Evolutionary conservation across 345 rosid genomes (phyloP), one percentile per base, ranked within the genome.

Genomic region (Turritis glabra): DNA sequence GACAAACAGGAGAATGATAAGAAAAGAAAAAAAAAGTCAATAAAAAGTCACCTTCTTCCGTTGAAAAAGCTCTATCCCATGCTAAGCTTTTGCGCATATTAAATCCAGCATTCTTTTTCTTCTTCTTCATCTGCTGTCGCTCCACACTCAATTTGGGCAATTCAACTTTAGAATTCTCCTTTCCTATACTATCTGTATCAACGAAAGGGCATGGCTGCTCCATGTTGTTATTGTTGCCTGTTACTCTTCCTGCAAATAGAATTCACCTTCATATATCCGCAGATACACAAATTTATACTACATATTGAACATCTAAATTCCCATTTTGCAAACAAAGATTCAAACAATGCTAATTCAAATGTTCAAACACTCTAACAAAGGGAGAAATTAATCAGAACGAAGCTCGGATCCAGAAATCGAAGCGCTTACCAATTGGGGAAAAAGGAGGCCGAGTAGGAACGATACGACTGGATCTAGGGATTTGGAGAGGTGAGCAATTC

Each of bases 21-120:
- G 47, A 37, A 30, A 41, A 38, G 17, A 57, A 43, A 38, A 41
- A 57, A 48, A 1, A 29, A 64, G 12, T 64, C 48, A 9, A 5
- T 26, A 44, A 7, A 7, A 33, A 35, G 12, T 53, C 33, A 94
- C 99, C 99, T 88, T 87, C 97, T 74, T 91, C 99, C 4, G 97
- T 92, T 54, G 87, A 86, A 72, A 94, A 92, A 58, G 97, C 97
- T 52, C 80, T 80, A 50, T 95, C 80, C 99, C 97, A 92, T 0
- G 99, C 99, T 75, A 95, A 82, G 83, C 99, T 95, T 73, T 92
- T 92, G 38, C 97, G 83, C 81, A 95, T 76, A 81, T 92, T 91
- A 73, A 65, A 90, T 4, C 91, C 92, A 44, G 88, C 89, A 15
- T 81, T 85, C 81, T 82, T 88, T 51, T 92, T 94, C 84, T 92